phyloP scores from a whole-genome alignment of 2,329 filamentous ascomycete genomes.

The Celoporthe dispersa region DNA sequence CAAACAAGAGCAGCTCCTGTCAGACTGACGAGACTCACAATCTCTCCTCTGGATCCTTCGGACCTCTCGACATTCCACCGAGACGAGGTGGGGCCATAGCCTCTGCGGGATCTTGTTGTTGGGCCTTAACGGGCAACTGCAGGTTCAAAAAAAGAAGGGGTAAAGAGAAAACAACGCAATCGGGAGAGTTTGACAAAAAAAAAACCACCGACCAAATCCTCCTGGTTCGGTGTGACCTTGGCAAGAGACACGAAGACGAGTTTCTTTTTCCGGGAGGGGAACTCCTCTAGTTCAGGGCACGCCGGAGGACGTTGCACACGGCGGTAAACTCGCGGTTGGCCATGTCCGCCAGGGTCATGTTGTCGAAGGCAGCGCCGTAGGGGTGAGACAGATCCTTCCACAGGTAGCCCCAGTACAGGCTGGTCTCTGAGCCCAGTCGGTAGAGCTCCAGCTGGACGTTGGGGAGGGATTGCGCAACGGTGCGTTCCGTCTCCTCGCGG shows the following conservation, averaged over 20 bases:
- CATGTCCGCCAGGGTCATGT: slow-evolving; percentile 52
- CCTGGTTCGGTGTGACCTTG: neutral
- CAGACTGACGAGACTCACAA: neutral
- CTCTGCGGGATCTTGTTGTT: neutral
- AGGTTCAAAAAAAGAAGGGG: neutral
- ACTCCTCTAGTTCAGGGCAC: slow-evolving; percentile 36
- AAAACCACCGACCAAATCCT: neutral
- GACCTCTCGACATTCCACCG: neutral
- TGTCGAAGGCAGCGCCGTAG: slow-evolving; percentile 47
- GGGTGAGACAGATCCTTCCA: slow-evolving; percentile 51
- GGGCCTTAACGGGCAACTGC: neutral
- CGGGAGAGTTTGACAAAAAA: neutral
- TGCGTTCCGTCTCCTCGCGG: slow-evolving; percentile 54
- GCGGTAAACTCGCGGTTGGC: slow-evolving; percentile 52
- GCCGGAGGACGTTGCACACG: slow-evolving; percentile 54
- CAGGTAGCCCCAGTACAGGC: slow-evolving; percentile 57
- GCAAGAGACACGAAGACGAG: neutral
- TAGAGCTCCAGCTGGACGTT: slow-evolving; percentile 47
- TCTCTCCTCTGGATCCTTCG: neutral
- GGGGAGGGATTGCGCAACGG: slow-evolving; percentile 45
- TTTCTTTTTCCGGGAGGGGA: neutral
- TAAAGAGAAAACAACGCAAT: no score
- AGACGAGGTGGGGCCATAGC: neutral
- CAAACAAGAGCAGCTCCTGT: neutral
- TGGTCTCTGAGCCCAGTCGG: slow-evolving; percentile 39